These are phyloP conservation scores for Sarocladium brachiariae DNA, from an alignment of 2,329 filamentous ascomycete genomes.

Conservation along the genomic window DNA sequence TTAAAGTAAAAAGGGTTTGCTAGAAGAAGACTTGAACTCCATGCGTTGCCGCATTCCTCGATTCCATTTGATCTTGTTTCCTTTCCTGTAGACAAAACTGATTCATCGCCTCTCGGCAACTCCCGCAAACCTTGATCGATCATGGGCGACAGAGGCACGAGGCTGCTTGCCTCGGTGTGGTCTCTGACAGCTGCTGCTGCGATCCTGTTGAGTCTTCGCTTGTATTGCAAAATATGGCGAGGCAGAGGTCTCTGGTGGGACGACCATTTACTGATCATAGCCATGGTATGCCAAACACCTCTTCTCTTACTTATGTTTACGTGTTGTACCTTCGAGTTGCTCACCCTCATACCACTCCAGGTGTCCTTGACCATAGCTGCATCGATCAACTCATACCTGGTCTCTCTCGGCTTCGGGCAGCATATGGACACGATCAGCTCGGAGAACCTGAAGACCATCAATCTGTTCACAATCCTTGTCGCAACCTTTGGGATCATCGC, in stretches of 20 bases:
- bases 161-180: slow-evolving; percentile 25
- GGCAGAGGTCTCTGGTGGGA: slow-evolving; percentile 30
- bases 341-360: slow-evolving; percentile 13
- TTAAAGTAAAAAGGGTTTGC: too few species aligned
- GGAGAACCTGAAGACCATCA: slow-evolving; percentile 19
- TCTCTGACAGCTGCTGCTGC: slow-evolving; percentile 18
- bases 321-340: too few species aligned
- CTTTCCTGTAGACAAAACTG: too few species aligned
- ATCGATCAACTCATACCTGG: slow-evolving; percentile 25
- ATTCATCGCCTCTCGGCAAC: too few species aligned
- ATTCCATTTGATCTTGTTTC: too few species aligned
- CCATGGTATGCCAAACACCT: slow-evolving; percentile 30
- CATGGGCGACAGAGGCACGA: slow-evolving; percentile 20
- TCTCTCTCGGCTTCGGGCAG: slow-evolving; percentile 22
- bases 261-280: slow-evolving; percentile 26
- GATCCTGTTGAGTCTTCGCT: slow-evolving; percentile 22
- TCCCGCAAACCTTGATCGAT: neutral
- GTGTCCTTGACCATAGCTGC: slow-evolving; percentile 21
- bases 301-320: too few species aligned
- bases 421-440: slow-evolving; percentile 17
- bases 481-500: slow-evolving; percentile 26
- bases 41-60: too few species aligned
- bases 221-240: slow-evolving; percentile 31
- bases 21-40: too few species aligned
- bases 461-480: slow-evolving; percentile 21